Base-by-base conservation (phyloP, 78 protist species). In the Cavenderia fasciculata region DNA sequence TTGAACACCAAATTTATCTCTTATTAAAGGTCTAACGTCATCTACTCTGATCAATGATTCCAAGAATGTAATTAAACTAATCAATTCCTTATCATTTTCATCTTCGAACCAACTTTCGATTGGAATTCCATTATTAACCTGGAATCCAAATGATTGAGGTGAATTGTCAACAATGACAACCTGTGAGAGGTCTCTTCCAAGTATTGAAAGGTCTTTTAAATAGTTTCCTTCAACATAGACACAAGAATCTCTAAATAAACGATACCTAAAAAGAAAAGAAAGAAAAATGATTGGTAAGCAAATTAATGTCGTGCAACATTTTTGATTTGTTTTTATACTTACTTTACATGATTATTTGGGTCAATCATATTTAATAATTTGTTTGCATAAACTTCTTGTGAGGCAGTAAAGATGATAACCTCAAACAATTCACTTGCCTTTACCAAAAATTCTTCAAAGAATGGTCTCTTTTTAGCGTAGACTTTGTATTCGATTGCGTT, bases 71-170 rank as follows among this genome's bases (percentile, higher is more conserved):
- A 95, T 49, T 19, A 94, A 82, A 34, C 86, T 62, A 8, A 87
- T n/a, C 1, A 96, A 82, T 27, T 94, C 95, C 8, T 66, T 27
- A 52, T 96, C 98, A 21, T 14, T 29, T 44, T 47, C 62, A 61
- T 94, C 96, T 38, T 72, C 96, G 23, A 34, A 86, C 94, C 95
- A 96, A 2, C 72, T 38, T 31, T 78, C 94, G 29, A 96, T 95
- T 52, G 96, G 96, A n/a, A 96, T 94, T 10, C 96, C 97, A 49
- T 96, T 96, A 38, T 96, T 96, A 31, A 96, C 96, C 75, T 96
- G 98, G 71, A 72, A 95, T 18, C 95, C 94, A 62, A 92, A 98
- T 0, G 97, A 97, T 29, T 92, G 96, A 5, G 99, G 99, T 25
- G 96, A 79, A 57, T 98, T 98, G 79, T 98, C 99, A 31, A 98